phyloP scores from a whole-genome alignment of 202 grass and related monocot species.

The Zoysia matrella region DNA sequence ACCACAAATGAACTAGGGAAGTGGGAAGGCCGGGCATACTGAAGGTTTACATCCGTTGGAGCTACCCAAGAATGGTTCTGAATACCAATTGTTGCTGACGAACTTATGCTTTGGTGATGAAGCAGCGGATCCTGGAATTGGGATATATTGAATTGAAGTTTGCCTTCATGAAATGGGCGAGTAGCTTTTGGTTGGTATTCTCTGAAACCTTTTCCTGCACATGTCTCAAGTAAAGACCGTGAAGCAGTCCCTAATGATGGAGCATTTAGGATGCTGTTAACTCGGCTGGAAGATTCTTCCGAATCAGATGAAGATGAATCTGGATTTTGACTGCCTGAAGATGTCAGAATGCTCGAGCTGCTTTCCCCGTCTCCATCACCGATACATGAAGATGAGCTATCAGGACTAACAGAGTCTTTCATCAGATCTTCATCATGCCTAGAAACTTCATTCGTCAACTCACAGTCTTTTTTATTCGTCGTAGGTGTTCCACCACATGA shows the following conservation, averaged over 20 bases:
- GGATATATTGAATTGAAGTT: constrained; percentile 22
- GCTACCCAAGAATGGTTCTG: constrained; percentile 65
- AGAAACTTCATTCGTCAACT: constrained; percentile 36
- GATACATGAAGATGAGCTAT: constrained; percentile 73
- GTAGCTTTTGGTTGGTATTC: constrained; percentile 54
- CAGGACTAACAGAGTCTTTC: constrained; percentile 58
- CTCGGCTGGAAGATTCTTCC: constrained; percentile 72
- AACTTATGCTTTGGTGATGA: constrained; percentile 47
- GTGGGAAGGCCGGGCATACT: constrained; percentile 54
- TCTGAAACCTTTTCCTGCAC: constrained; percentile 60
- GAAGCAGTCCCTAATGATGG: constrained; percentile 53
- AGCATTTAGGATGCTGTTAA: constrained; percentile 44
- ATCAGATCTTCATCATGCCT: constrained; percentile 45
- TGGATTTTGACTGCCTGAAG: constrained; percentile 66
- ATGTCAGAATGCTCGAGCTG: constrained; percentile 69
- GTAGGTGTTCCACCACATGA: constrained; percentile 35
- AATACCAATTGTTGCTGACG: constrained; percentile 55
- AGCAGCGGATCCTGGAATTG: constrained; percentile 43
- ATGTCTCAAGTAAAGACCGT: constrained; percentile 56
- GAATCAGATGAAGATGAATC: constrained; percentile 81
- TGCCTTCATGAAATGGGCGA: constrained; percentile 35
- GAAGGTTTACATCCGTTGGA: constrained; percentile 64
- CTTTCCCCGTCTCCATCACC: constrained; percentile 81
- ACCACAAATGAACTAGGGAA: constrained; percentile 58
- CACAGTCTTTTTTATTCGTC: constrained; percentile 38